Percentiles rank a stretch among this genome's conserved stretches.
Conservation (phyloP, 345 rosid genomes). For the Salix koriyanagi region DNA sequence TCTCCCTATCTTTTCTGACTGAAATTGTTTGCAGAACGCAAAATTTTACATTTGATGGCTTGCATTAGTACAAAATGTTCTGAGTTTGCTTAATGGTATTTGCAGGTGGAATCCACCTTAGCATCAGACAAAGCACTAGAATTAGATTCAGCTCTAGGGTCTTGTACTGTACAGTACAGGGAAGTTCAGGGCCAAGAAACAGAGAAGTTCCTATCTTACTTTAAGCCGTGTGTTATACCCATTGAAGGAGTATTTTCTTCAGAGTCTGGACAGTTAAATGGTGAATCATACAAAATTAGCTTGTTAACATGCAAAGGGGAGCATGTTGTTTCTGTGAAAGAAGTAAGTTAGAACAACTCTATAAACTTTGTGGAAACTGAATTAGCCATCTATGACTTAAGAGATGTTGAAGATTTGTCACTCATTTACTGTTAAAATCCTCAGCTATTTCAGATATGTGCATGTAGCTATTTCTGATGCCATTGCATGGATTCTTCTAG, state of each 20-base stretch:
- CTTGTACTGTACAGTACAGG: slow-evolving; percentile 75
- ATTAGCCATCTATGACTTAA: not conserved
- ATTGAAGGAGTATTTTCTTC: slow-evolving; percentile 56
- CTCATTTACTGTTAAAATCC: not conserved
- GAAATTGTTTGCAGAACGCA: not conserved
- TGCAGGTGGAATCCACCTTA: slow-evolving; percentile 56
- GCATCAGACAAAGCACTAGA: slow-evolving; percentile 80
- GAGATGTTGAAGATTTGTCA: not conserved
- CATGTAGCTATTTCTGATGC: not conserved
- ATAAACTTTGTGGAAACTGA: slow-evolving; percentile 5
- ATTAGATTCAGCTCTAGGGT: slow-evolving; percentile 70
- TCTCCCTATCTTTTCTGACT: not conserved
- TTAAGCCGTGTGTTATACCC: slow-evolving; percentile 84
- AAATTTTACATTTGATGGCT: not conserved
- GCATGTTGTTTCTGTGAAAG: slow-evolving; percentile 78
- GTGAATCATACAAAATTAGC: slow-evolving; percentile 43
- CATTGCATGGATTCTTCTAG: too few species aligned
- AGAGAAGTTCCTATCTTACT: slow-evolving; percentile 69
- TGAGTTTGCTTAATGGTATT: slow-evolving; percentile 17
- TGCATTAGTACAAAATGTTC: slow-evolving; percentile 6
- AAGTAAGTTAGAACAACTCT: slow-evolving; percentile 40
- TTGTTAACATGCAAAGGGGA: slow-evolving; percentile 73
- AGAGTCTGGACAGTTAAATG: slow-evolving; percentile 23
- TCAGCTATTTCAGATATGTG: not conserved
- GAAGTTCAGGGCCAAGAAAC: slow-evolving; percentile 91